Evolutionary conservation across 305 asterid species (phyloP), one percentile per base, ranked within the genome.

Genomic region (Fraxinus albicans): DNA sequence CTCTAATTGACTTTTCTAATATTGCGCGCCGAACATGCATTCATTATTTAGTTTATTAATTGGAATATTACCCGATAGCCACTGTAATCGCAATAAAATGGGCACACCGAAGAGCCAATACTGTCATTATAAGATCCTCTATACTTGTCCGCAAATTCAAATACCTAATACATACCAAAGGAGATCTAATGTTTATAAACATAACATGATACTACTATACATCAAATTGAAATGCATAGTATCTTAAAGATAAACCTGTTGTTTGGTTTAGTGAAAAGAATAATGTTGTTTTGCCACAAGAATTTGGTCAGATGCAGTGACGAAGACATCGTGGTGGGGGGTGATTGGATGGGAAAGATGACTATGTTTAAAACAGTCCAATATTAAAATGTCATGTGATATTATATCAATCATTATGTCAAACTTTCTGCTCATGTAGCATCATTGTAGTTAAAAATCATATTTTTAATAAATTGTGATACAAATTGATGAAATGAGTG

Each of bases 141-240:
- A 13, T 88, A 92, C 84, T 80, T 89, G 85, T 92, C 95, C 6
- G 90, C 95, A 86, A 94, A 94, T 72, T 89, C 86, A 84, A 94
- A 92, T 63, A 92, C 88, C 95, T 93, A 77, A 50, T 36, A 36
- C 12, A 75, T 13, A 70, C 67, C 19, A 73, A n/a, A 50, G 2
- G 8, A 38, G 47, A 23, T 55, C 1, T 1, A 19, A n/a, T 55
- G 25, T 19, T n/a, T 19, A 6, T 55, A n/a, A 55, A n/a, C 25
- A n/a, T 44, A 13, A 4, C 80, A 23, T 19, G 38, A 8, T 33
- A 33, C 35, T 6, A 77, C 6, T 0, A 27, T 8, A 42, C 1
- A 76, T 21, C 9, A 3, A 19, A 50, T 73, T 55, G 42, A 36
- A 36, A 36, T 36, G 8, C 6, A 36, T 36, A 8, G 42, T 8